Evolutionary conservation across 495 filamentous ascomycete species (phyloP), one percentile per base, ranked within the genome.

Genomic region (Apiosordaria backusii): DNA sequence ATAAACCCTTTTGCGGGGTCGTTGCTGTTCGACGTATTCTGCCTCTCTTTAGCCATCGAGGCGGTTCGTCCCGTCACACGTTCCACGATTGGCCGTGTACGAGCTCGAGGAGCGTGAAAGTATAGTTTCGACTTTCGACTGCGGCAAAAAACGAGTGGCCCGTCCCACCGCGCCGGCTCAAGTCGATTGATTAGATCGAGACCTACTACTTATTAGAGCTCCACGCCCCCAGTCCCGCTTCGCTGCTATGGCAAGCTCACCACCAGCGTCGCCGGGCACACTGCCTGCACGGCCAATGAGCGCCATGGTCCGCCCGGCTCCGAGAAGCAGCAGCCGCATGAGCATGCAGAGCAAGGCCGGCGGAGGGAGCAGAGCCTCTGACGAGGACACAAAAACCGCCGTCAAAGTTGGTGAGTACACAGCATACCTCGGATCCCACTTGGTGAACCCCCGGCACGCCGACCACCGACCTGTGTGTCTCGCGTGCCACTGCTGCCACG

Each of bases 401-500:
- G 95, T 99, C 75, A 97, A 93, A 96, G 95, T 99, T 77, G 95
- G 95, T 99, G 85, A 74, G 95, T 93, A 71, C 68, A 65, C 52
- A 50, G 10, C 61, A 65, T 66, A 18, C 67, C 27, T 35, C 60
- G 35, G 35, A 45, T 45, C 35, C 64, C 58, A 24, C 29, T 23
- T 55, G 52, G 52, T 55, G 52, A 50, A 53, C 60, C 60, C 60
- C 50, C 59, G 35, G 25, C 72, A 52, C 65, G 68, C 75, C 72
- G 74, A 62, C 67, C 65, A 60, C 25, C 71, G 68, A 61, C 53
- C 57, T 50, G 23, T 35, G 45, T 50, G 21, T 55, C 21, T 64
- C 59, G 68, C 60, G 66, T 71, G 62, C 62, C 52, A 50, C 66
- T 52, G 65, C 67, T 63, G 45, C 60, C 65, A 62, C 67, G 70